Evolutionary conservation across 495 filamentous ascomycete species (phyloP).

Genomic region (Articulospora tetracladia): DNA sequence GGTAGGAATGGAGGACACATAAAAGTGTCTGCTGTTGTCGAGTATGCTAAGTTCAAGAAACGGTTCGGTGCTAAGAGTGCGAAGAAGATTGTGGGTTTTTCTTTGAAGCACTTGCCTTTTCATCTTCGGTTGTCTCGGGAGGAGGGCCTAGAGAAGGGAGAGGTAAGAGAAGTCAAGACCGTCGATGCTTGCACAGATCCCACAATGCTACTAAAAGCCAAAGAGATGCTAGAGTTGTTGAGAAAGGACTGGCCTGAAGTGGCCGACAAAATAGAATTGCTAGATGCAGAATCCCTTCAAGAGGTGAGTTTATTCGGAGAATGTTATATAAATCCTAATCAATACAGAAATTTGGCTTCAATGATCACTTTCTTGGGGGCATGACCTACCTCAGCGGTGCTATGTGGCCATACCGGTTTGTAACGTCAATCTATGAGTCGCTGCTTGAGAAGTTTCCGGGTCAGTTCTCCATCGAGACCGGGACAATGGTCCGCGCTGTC

Average conservation of each 20-base stretch:
- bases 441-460: slow-evolving; percentile 36
- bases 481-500: slow-evolving; percentile 56
- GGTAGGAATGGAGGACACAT: slow-evolving; percentile 46
- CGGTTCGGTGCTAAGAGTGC: slow-evolving; percentile 11
- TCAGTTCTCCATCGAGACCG: slow-evolving; percentile 65
- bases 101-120: no score
- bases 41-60: background rate
- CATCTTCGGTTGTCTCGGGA: background rate
- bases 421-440: slow-evolving; percentile 56
- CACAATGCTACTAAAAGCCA: background rate
- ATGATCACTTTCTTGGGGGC: background rate
- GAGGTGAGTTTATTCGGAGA: background rate
- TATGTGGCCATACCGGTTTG: slow-evolving; percentile 77
- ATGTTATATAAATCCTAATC: background rate
- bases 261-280: background rate
- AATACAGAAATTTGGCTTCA: background rate
- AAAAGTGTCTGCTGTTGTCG: background rate
- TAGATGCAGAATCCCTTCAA: background rate
- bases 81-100: slow-evolving; percentile 6
- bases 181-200: background rate
- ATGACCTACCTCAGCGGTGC: slow-evolving; percentile 38
- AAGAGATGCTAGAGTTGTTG: background rate
- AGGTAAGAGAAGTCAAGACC: background rate
- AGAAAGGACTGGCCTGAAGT: background rate
- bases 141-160: background rate